Conservation (phyloP, 371 early-diverging fungal genomes). For the Chytridiales sp. region DNA sequence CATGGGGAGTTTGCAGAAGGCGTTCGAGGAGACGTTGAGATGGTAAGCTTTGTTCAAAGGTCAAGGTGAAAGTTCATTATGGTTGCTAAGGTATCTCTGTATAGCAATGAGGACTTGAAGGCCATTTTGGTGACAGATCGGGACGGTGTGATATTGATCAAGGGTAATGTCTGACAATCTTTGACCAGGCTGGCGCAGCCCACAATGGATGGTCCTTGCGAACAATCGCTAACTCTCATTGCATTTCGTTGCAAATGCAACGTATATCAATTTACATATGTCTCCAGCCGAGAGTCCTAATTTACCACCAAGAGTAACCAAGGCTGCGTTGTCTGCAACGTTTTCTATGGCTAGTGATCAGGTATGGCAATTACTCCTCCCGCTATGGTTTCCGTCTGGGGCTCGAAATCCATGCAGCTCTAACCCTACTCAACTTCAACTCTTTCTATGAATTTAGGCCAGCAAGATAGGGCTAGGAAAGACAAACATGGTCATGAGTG, state of each 20-base stretch:
- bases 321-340: constrained; percentile 41
- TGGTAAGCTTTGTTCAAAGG: no score
- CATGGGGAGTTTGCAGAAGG: not conserved
- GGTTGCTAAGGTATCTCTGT: no score
- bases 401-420: not conserved
- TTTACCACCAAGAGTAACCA: constrained; percentile 26
- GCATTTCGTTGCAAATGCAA: not conserved
- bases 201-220: not conserved
- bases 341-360: constrained; percentile 40
- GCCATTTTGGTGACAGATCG: constrained; percentile 36
- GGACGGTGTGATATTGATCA: constrained; percentile 38
- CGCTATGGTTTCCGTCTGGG: not conserved
- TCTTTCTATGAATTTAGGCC: constrained; percentile 7
- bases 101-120: constrained; percentile 28
- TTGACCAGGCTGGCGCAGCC: no score
- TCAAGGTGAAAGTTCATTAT: no score
- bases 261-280: not conserved
- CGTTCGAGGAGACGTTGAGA: no score
- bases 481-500: constrained; percentile 27
- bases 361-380: constrained; percentile 12
- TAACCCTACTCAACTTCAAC: not conserved
- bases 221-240: not conserved
- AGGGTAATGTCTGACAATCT: constrained; percentile 22
- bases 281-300: constrained; percentile 26
- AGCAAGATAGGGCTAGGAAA: constrained; percentile 33